A percentile compares a stretch with the other conserved stretches of the same genome.
These are phyloP conservation scores for Cystofilobasidium macerans DNA, from an alignment of 768 basidiomycete genomes.

Conservation along the genomic window DNA sequence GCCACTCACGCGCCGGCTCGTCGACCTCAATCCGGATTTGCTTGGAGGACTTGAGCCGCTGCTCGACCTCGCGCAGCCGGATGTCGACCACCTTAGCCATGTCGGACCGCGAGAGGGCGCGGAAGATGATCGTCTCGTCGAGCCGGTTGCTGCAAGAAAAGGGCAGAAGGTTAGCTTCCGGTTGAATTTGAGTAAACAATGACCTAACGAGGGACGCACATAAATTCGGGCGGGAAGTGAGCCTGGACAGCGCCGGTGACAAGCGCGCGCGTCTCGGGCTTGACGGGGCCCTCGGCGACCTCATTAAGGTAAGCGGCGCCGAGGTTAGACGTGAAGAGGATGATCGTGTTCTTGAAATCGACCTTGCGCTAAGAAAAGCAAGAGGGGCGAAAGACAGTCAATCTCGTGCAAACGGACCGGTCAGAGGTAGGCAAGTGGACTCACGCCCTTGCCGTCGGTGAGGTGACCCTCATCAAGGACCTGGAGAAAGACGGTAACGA, in stretches of 20 bases:
- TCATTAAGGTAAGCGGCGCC: conserved; percentile 41
- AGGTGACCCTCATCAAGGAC: conserved; percentile 42
- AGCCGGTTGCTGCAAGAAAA: conserved; percentile 34
- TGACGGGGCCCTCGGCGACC: conserved; percentile 37
- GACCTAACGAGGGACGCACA: conserved; percentile 29
- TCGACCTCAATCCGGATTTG: conserved; percentile 75
- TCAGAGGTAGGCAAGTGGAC: conserved; percentile 40
- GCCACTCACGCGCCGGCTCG: conserved; percentile 53
- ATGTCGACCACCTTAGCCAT: conserved; percentile 80
- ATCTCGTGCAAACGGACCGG: conserved; percentile 22
- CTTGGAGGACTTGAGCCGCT: conserved; percentile 57
- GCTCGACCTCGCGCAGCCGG: conserved; percentile 72
- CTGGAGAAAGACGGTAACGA: conserved; percentile 41
- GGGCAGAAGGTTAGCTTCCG: no score
- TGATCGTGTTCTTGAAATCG: conserved; percentile 40
- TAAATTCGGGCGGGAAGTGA: conserved; percentile 42
- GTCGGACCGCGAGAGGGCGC: conserved; percentile 62
- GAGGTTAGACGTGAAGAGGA: conserved; percentile 41
- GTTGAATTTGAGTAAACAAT: no score
- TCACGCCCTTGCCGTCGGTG: conserved; percentile 40
- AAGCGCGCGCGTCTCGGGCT: conserved; percentile 34
- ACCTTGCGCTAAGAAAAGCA: conserved; percentile 30
- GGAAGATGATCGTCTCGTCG: conserved; percentile 47
- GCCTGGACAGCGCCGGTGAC: conserved; percentile 39
- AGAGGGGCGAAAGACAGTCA: conserved; percentile 23